Conservation (phyloP, 2,329 filamentous ascomycete species). For the Arthroderma sp. region DNA sequence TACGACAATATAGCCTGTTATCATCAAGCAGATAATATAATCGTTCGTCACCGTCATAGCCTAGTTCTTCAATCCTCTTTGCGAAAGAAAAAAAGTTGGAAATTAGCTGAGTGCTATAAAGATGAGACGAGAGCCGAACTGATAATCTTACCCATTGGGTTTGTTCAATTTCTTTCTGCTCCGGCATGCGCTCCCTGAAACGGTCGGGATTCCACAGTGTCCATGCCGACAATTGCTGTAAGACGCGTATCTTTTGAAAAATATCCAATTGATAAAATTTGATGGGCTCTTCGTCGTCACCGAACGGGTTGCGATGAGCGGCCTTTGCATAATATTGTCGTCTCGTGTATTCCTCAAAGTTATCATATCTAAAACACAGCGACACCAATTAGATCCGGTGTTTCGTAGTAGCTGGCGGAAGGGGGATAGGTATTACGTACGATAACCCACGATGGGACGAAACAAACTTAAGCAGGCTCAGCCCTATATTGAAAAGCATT, state of each 20-base stretch:
- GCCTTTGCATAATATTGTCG: constrained; percentile 78
- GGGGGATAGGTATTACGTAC: constrained; percentile 40
- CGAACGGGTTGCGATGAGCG: constrained; percentile 68
- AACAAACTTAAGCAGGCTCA: constrained; percentile 79
- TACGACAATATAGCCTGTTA: constrained; percentile 78
- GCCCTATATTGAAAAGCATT: constrained; percentile 64
- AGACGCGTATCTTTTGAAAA: constrained; percentile 61
- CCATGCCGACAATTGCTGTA: constrained; percentile 85
- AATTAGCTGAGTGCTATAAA: background rate
- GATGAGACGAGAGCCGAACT: background rate
- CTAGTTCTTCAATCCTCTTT: constrained; percentile 38
- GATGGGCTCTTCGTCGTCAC: constrained; percentile 55
- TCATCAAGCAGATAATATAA: constrained; percentile 88
- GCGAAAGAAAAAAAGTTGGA: background rate
- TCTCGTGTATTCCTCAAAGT: constrained; percentile 86
- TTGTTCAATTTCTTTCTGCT: constrained; percentile 69
- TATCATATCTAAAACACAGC: constrained; percentile 49
- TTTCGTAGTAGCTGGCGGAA: background rate
- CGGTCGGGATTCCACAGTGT: constrained; percentile 76
- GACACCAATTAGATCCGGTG: background rate
- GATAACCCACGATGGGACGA: constrained; percentile 87
- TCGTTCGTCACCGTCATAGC: constrained; percentile 78
- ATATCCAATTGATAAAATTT: constrained; percentile 73
- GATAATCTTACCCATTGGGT: constrained; percentile 57
- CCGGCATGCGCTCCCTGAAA: constrained; percentile 73